Base-by-base conservation (phyloP, 148 eudicot genomes). In the Nepenthes gracilis region DNA sequence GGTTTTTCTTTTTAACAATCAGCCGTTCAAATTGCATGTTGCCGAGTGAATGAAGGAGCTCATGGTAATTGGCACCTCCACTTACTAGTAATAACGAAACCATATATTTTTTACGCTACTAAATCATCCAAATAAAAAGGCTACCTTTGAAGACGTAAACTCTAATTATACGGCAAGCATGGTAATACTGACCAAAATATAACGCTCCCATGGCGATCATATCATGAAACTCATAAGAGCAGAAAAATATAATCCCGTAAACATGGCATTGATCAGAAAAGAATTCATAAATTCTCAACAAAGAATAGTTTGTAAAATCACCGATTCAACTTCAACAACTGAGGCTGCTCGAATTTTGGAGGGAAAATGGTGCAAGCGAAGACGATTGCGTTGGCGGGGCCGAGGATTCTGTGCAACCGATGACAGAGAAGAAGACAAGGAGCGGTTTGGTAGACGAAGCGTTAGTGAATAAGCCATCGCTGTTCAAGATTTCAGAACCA, bases 311-410 rank as follows among this genome's bases (percentile, higher is more conserved):
- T 34, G 47, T 3, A 51, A 23, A 48, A 58, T 52, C 35, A 49
- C 68, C 35, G 60, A 38, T 47, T 74, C 68, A 62, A 62, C n/a
- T 13, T 69, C 47, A 49, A 59, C 43, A 1, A 70, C 66, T 36
- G 85, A 78, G 63, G 47, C 57, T 2, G 81, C 80, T 11, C 65
- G 70, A 54, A 81, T 69, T 63, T 43, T 66, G 67, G 38, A 62
- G 13, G 59, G 45, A 55, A 60, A 56, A 15, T 58, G 32, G 2
- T 5, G 57, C 55, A 56, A 37, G 63, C 63, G 47, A 12, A 57
- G 74, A 1, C 5, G 60, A 4, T 37, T 63, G 35, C 23, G 64
- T 50, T 63, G 66, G 45, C 55, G 75, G 64, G 69, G 59, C 43
- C 65, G 59, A 33, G 10, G 51, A 54, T 64, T 52, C 7, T 64